Evolutionary conservation across 1,284 basidiomycete genomes (phyloP), one percentile per base, ranked within the genome.

Genomic region (Phellopilus nigrolimitatus): DNA sequence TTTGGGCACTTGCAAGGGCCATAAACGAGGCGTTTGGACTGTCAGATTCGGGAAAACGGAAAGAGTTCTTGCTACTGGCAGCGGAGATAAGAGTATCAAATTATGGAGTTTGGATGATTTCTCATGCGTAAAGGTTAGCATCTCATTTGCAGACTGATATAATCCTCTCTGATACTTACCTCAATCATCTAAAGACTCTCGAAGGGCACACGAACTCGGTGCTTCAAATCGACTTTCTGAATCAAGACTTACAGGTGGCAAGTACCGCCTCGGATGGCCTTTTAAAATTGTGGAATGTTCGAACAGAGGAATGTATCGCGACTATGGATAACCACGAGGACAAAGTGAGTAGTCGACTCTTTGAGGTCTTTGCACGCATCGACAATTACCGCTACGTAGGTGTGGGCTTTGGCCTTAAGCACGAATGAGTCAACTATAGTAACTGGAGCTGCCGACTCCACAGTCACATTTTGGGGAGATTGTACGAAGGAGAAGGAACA

Each of bases 191-290:
- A 13, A 60, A 79, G 77, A 98, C 95, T 25, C 93, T 97, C 60
- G 95, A 97, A 69, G 94, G 95, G 0, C 97, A 99, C 67, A 93
- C 93, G 3, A 97, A 97, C 68, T 93, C 92, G 3, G 93, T 99
- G n/a, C 71, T 99, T 42, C 76, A 94, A 34, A 86, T 98, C 21
- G 88, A 91, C 61, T 99, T 97, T 66, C 64, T 97, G 38, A 89
- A 88, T 57, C 63, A 71, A 22, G 95, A 93, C 6, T 78, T 83
- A 75, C 94, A 98, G 69, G 71, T 99, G 37, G 82, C 93, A 22
- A 95, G 90, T 53, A 76, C 90, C 13, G 93, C 87, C 0, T 91
- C 91, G 10, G 97, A 99, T 66, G 97, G 97, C 3, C 70, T 99
- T 34, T 87, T 98, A 56, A 99, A 98, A 70, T 59, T 99, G 22